Base-by-base conservation (phyloP, 306 rosid species). In the Prosopis cineraria region DNA sequence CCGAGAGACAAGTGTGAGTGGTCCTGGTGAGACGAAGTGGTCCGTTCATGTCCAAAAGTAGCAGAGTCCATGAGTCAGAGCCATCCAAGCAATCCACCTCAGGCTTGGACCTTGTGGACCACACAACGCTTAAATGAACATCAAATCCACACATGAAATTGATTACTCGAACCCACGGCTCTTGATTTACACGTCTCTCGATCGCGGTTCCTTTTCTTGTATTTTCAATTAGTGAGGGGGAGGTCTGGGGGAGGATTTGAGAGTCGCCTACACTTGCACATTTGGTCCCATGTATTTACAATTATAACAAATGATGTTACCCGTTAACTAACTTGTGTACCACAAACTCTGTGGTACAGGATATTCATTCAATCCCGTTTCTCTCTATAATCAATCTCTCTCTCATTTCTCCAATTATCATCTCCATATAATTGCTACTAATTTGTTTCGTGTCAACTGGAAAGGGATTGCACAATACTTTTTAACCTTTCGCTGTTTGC, bases 241-340 rank as follows among this genome's bases (percentile, higher is more conserved):
- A 2, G n/a, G 75, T 79, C 75, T 50, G 24, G 17, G 45, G 41
- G 73, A 19, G 58, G 68, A 31, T 71, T 75, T 78, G 83, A 81
- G 85, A 59, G 81, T 83, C 74, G 44, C 79, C 74, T 73, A 39
- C 72, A 74, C 79, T 64, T 79, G 79, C 0, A 20, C 6, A 25
- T 4, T 22, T 77, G 91, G 90, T 64, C 90, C 89, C 75, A 27
- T 25, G 12, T 14, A 77, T 86, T 65, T 30, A 34, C 75, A 87
- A 84, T 85, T 77, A 86, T 74, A 72, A 40, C 79, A 78, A 80
- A 82, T 89, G 79, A 82, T 89, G 89, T 85, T 79, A 76, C 83
- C 83, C 86, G 72, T 80, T 83, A 77, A 83, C 78, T 40, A 53
- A 74, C 78, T 53, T 78, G 25, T 77, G 72, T 64, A 72, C 85